Conservation (phyloP, 345 rosid species). For the Microcos paniculata region DNA sequence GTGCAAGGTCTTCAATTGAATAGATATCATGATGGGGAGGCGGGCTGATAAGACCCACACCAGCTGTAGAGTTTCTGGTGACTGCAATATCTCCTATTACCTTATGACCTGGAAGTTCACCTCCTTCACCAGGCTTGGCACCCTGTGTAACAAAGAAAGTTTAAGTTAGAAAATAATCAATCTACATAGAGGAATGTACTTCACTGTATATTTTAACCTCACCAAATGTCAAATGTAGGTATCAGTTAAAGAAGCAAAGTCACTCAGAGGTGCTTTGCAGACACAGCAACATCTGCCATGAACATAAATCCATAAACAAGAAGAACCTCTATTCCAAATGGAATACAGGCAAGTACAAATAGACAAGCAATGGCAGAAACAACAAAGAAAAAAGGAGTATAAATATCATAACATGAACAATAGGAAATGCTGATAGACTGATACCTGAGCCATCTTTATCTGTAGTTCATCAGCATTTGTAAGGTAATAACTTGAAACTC, state of each 20-base stretch:
- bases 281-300: constrained; percentile 59
- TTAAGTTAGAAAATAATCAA: constrained; percentile 22
- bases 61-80: constrained; percentile 95
- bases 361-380: constrained; percentile 18
- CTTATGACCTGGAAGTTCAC: constrained; percentile 99
- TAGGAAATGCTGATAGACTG: background rate
- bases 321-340: constrained; percentile 45
- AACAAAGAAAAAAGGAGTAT: background rate
- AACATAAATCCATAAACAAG: constrained; percentile 53
- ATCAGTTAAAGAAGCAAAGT: constrained; percentile 45
- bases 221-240: constrained; percentile 45
- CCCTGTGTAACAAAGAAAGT: constrained; percentile 54
- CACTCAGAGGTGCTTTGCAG: constrained; percentile 45
- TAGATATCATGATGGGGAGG: constrained; percentile 99
- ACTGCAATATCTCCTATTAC: constrained; percentile 98
- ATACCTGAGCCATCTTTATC: constrained; percentile 99
- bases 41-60: constrained; percentile 98
- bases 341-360: constrained; percentile 35
- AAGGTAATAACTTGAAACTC: constrained; percentile 99
- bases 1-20: constrained; percentile 99
- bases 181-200: constrained; percentile 16
- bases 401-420: background rate
- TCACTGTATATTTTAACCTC: constrained; percentile 35
- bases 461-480: constrained; percentile 98
- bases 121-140: constrained; percentile 99